A percentile compares a stretch with the other conserved stretches of the same genome.
phyloP scores from a whole-genome alignment of 2,329 filamentous ascomycete genomes.

The Nemania bipapillata region DNA sequence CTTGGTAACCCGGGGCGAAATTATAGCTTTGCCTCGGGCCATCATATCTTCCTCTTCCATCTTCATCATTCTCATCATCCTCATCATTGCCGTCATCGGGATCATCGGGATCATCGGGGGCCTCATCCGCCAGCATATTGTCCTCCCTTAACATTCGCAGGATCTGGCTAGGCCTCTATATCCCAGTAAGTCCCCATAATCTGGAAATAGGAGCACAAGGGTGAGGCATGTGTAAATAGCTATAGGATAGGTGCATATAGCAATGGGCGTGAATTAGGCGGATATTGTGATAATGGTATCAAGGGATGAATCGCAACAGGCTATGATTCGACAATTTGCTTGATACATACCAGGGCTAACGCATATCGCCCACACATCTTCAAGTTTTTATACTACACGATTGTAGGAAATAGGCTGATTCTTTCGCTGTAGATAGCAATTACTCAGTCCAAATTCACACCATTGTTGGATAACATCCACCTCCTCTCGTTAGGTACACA shows the following conservation, averaged over 20 bases:
- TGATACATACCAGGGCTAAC: slow-evolving; percentile 65
- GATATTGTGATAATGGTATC: not conserved
- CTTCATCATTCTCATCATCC: slow-evolving; percentile 10
- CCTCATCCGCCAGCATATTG: slow-evolving; percentile 76
- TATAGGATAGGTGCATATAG: not conserved
- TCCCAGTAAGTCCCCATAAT: slow-evolving; percentile 15
- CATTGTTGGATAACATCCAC: not conserved
- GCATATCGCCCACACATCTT: slow-evolving; percentile 76
- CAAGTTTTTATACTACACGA: not conserved
- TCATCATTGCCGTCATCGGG: slow-evolving; percentile 70
- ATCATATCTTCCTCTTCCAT: slow-evolving; percentile 50
- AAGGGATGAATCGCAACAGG: not conserved
- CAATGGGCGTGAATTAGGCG: not conserved
- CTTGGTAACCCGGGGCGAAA: slow-evolving; percentile 87
- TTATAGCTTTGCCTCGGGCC: slow-evolving; percentile 83
- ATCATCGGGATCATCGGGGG: slow-evolving; percentile 71
- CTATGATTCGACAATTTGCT: not conserved
- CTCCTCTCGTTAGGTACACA: not conserved
- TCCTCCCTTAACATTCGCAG: slow-evolving; percentile 77
- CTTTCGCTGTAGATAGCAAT: not conserved
- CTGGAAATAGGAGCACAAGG: not conserved
- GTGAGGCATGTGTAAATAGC: no score
- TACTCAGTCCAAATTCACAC: not conserved
- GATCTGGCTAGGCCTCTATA: slow-evolving; percentile 79
- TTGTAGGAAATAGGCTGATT: not conserved